Base-by-base conservation (phyloP, 345 rosid genomes). In the Melastoma malabathricum region DNA sequence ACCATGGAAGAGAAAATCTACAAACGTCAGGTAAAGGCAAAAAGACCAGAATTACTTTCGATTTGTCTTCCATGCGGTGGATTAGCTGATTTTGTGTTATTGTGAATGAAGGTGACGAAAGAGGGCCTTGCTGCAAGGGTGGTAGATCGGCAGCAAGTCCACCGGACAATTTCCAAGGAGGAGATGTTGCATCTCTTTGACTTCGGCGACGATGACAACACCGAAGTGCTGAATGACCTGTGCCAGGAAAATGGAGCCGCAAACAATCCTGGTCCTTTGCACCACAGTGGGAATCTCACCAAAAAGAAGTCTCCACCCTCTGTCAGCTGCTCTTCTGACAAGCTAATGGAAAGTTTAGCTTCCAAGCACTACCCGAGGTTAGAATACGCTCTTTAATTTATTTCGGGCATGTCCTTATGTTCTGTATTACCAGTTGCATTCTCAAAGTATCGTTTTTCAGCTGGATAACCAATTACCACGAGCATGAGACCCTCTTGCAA, bases 71-170 rank as follows among this genome's bases (percentile, higher is more conserved):
- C 43, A 22, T 4, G 4, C 9, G 8, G 6, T 46, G 39, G 59
- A 57, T 57, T 56, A 18, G 19, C 31, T 48, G 17, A 59, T 46
- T 64, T 46, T 72, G 57, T 31, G 57, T 34, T 52, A 46, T 63
- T 57, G 25, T 67, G 56, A 56, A 61, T 64, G 66, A 75, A 93
- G 99, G 99, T 88, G 58, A 93, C 89, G 2, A 93, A 93, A 72
- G 99, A 93, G 72, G 96, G 97, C 54, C 96, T 93, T 44, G 99
- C 99, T 68, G 99, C 99, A 61, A 85, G 99, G 80, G 99, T 93
- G 64, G 99, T 93, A 43, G 99, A 93, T 72, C 78, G 99, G 71
- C 99, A 93, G 62, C 99, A 88, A 74, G 83, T 93, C 44, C 89
- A 83, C 72, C 72, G 99, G 60, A 88, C 94, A 20, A 88, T 93